Base-by-base conservation (phyloP, 192 early-diverging fungal species). In the Linnemannia elongata region DNA sequence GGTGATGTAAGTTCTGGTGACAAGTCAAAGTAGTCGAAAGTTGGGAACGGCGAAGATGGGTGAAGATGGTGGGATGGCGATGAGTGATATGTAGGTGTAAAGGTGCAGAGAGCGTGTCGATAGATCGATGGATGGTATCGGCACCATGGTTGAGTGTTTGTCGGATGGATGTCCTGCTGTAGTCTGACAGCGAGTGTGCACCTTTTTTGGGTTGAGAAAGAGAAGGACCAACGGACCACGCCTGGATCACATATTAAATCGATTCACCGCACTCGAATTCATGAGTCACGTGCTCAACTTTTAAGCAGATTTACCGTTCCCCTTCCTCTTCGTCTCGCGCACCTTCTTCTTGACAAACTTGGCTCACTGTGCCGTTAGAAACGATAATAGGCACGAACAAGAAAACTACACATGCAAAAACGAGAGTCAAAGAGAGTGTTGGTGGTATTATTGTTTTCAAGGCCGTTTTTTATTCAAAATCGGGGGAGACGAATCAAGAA, bases 171-270 rank as follows among this genome's bases (percentile, higher is more conserved):
- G 33, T 30, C 33, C 47, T 57, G 35, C 36, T 38, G 18, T 55
- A 33, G 49, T 33, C 78, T 20, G 71, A 42, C 70, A 72, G 70
- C 63, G 72, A 69, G 72, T 81, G 55, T 45, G 71, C 79, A 82
- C 80, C 80, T 82, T 82, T 69, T 76, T 75, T 82, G 74, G 73
- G 80, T 71, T 76, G 80, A 82, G 80, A 82, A 82, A 82, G 80
- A 82, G 80, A 82, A 82, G 80, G 80, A 42, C 70, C 38, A 72
- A 72, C 17, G 60, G 60, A 66, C 60, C 60, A 30, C 60, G 60
- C 30, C 27, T 30, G 13, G 27, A 30, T 27, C 27, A 66, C 60
- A 66, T 33, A 66, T n/a, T 66, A 66, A 66, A 66, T 66, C 60
- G 54, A 55, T 17, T 22, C 20, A 6, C 27, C 8, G 2, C 9